Percentiles rank a stretch among this genome's conserved stretches.
phyloP scores from a whole-genome alignment of 2,329 filamentous ascomycete species.

The Colletotrichum sp. region DNA sequence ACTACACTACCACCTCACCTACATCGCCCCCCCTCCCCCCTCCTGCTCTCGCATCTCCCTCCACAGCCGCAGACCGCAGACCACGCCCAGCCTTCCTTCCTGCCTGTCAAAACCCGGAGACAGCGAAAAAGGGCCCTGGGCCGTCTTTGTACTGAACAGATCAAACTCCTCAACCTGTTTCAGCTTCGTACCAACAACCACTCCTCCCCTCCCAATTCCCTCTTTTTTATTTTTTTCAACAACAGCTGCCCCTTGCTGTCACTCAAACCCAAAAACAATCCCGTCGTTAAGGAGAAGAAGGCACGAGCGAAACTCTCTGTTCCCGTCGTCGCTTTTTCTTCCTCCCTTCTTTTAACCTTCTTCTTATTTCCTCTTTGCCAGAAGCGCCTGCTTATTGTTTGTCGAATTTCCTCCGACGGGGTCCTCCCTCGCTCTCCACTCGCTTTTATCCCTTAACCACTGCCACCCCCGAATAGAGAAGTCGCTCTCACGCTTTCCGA shows the following conservation, averaged over 20 bases:
- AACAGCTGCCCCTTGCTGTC: conserved; percentile 12
- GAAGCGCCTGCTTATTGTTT: conserved; percentile 5
- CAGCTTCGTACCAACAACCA: conserved; percentile 31
- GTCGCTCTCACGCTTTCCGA: not conserved
- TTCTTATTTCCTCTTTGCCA: not conserved
- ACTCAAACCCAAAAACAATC: not conserved
- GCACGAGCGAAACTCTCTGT: not conserved
- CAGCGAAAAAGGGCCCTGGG: conserved; percentile 25
- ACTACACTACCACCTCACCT: not conserved
- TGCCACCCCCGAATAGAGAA: not conserved
- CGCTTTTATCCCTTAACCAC: conserved; percentile 15
- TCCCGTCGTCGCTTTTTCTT: not conserved
- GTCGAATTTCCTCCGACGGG: conserved; percentile 15
- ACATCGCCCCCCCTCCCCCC: not conserved
- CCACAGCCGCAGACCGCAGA: not conserved
- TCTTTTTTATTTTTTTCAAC: conserved; percentile 23
- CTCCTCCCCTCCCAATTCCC: conserved; percentile 23
- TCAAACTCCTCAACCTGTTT: conserved; percentile 42
- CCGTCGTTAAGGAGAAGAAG: conserved; percentile 1
- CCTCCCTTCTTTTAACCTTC: not conserved
- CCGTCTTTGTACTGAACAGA: conserved; percentile 32
- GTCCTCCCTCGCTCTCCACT: conserved; percentile 19
- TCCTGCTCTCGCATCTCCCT: not conserved
- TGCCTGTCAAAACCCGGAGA: conserved; percentile 20
- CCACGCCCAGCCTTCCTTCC: not conserved